Base-by-base conservation (phyloP, 257 asterid genomes). In the Jacaranda mimosifolia region DNA sequence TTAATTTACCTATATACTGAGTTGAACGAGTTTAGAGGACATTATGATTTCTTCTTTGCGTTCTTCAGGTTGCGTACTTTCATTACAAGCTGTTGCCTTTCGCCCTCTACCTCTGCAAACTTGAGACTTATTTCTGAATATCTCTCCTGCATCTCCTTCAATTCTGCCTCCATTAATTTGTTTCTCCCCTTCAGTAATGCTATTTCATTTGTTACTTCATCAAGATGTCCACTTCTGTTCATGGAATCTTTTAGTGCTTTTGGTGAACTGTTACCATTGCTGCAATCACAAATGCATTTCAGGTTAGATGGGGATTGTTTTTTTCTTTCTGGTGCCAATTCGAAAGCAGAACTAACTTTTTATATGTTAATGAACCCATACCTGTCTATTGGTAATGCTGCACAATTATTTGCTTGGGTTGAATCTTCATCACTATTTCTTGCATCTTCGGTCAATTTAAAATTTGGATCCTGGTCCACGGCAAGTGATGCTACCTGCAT, bases 101-200 rank as follows among this genome's bases (percentile, higher is more conserved):
- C 98, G 49, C 99, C 98, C 78, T 96, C 99, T 5, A 96, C 99
- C 88, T 96, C 98, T 15, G 98, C 99, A 89, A 96, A 96, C 82
- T 89, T 96, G 66, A 96, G 96, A 85, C 99, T 96, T 84, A 96
- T 91, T 73, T 94, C 99, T 17, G 98, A 94, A 73, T 96, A 96
- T 86, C 99, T 89, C 79, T 86, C 97, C 82, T 96, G 98, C 97
- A 96, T 94, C 75, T 96, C 99, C 83, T 87, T 92, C 75, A 94
- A 82, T 68, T 96, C 99, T 36, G 49, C 88, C 76, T 92, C 97
- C 97, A 91, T 96, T 26, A 67, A 9, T 66, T 57, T 74, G 83
- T 92, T 94, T 80, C 72, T 85, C 86, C 87, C 89, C 85, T 88
- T 88, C 85, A 96, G 74, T 40, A 67, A 40, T 59, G 74, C 79